These are phyloP conservation scores for Penicillium herquei DNA, from an alignment of 495 filamentous ascomycete species.

Conservation along the genomic window DNA sequence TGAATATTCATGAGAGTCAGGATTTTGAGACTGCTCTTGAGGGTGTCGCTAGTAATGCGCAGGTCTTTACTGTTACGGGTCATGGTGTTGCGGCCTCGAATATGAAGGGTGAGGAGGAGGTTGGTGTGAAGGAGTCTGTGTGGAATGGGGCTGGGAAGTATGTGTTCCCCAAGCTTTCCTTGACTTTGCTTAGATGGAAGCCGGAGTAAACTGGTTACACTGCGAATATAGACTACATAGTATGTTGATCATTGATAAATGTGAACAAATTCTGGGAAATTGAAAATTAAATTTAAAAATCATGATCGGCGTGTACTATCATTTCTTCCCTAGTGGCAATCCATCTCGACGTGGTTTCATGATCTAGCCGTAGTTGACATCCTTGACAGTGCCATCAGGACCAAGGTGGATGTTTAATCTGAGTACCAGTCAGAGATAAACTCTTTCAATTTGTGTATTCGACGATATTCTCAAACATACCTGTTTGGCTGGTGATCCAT, in stretches of 20 bases:
- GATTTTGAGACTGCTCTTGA: constrained; percentile 56
- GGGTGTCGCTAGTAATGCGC: constrained; percentile 46
- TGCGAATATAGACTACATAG: too few relatives aligned
- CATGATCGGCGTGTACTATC: too few relatives aligned
- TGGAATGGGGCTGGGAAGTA: constrained; percentile 61
- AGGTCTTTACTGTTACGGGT: constrained; percentile 61
- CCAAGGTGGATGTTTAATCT: constrained; percentile 73
- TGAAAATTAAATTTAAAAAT: too few relatives aligned
- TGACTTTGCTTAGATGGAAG: constrained; percentile 69
- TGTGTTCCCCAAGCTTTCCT: constrained; percentile 62
- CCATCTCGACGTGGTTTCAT: too few relatives aligned
- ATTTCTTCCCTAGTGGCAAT: too few relatives aligned
- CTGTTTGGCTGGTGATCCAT: constrained; percentile 61
- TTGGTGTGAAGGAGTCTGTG: constrained; percentile 55
- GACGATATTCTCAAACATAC: constrained; percentile 29
- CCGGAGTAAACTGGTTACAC: constrained; percentile 24
- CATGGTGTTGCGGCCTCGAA: constrained; percentile 54
- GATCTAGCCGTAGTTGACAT: constrained; percentile 54
- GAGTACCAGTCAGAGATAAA: not conserved
- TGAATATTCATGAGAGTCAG: constrained; percentile 62
- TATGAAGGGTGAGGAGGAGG: constrained; percentile 58
- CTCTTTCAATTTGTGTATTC: not conserved
- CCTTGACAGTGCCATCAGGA: constrained; percentile 69
- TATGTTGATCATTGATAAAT: not conserved
- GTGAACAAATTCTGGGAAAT: not conserved